These are phyloP conservation scores for Mollisia scopiformis DNA, from an alignment of 2,329 filamentous ascomycete species.

Conservation along the genomic window DNA sequence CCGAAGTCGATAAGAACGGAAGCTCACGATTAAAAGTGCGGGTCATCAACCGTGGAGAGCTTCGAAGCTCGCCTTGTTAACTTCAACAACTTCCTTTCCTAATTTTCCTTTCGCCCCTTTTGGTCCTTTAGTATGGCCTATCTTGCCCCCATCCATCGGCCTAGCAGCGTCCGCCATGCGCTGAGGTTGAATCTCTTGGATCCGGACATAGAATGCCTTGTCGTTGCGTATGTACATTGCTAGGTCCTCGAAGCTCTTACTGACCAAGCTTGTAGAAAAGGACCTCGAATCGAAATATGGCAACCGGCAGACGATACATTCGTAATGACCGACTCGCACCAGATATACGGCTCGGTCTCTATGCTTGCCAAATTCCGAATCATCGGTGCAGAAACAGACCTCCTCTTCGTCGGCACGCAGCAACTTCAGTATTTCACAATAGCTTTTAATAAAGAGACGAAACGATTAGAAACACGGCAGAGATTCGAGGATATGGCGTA, in stretches of 20 bases:
- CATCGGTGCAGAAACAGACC: slow-evolving; percentile 72
- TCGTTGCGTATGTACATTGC: slow-evolving; percentile 70
- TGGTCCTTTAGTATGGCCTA: slow-evolving; percentile 72
- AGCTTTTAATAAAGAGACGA: slow-evolving; percentile 70
- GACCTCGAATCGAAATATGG: slow-evolving; percentile 87
- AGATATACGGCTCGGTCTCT: slow-evolving; percentile 83
- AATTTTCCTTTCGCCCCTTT: background rate
- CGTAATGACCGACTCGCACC: slow-evolving; percentile 66
- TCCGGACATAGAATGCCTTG: slow-evolving; percentile 76
- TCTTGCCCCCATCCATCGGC: slow-evolving; percentile 87
- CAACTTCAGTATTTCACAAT: slow-evolving; percentile 89
- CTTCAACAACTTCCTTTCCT: background rate
- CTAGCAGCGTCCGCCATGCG: slow-evolving; percentile 90
- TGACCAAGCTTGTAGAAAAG: slow-evolving; percentile 58
- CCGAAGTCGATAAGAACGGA: background rate
- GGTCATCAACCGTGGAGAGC: background rate
- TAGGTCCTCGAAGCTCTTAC: slow-evolving; percentile 10
- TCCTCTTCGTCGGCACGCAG: slow-evolving; percentile 92
- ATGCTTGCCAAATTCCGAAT: slow-evolving; percentile 83
- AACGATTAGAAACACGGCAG: slow-evolving; percentile 52
- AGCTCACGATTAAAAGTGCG: background rate
- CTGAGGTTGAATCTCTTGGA: slow-evolving; percentile 78
- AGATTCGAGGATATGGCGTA: slow-evolving; percentile 57
- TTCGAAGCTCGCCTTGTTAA: background rate
- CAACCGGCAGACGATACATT: slow-evolving; percentile 67